Evolutionary conservation across 139 green algal genomes (phyloP).

Genomic region (Eudorina sp.): DNA sequence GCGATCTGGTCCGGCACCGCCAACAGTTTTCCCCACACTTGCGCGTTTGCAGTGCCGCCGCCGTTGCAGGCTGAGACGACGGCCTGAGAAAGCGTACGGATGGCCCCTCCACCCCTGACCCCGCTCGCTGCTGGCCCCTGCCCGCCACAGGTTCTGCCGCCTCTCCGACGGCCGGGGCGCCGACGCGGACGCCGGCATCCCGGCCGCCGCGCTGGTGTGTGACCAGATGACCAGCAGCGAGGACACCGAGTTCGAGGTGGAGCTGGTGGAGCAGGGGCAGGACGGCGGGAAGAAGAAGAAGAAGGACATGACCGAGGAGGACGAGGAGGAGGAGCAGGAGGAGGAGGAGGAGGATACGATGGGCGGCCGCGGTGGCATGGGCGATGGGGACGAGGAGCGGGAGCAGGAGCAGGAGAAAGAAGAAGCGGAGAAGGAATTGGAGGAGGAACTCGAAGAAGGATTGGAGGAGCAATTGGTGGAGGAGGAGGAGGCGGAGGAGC

Average conservation of each 20-base stretch:
- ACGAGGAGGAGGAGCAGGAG: background rate
- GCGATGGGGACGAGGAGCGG: background rate
- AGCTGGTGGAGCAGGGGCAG: background rate
- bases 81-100: background rate
- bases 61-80: background rate
- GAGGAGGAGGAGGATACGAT: background rate
- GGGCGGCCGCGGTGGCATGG: no score
- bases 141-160: slow-evolving; percentile 33
- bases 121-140: background rate
- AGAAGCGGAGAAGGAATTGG: background rate
- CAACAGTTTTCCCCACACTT: no score
- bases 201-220: background rate
- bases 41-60: background rate
- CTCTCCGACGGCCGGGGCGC: background rate
- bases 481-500: background rate
- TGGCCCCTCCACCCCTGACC: background rate
- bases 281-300: background rate
- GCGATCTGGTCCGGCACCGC: no score
- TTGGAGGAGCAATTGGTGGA: background rate
- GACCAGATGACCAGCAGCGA: slow-evolving; percentile 14
- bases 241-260: slow-evolving; percentile 5
- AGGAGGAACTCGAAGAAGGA: background rate
- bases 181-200: background rate
- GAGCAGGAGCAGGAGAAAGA: background rate
- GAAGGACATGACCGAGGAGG: background rate